phyloP scores from a whole-genome alignment of 2,329 filamentous ascomycete species.

The Tolypocladium capitatum region DNA sequence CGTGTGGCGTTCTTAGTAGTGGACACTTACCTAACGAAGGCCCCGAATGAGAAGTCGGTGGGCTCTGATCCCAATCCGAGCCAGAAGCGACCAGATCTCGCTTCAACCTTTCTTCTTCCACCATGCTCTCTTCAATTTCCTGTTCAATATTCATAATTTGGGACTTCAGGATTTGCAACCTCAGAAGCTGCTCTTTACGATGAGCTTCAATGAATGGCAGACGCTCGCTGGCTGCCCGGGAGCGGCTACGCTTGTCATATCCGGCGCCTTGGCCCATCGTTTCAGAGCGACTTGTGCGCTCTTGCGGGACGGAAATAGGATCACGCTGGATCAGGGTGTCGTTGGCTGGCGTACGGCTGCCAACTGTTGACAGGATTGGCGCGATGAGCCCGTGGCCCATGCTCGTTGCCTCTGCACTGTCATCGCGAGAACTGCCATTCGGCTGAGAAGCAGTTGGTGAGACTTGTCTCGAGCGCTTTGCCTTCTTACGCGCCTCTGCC shows the following conservation, averaged over 20 bases:
- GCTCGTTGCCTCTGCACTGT: slow-evolving; percentile 9
- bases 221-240: slow-evolving; percentile 22
- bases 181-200: slow-evolving; percentile 27
- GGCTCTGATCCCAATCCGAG: slow-evolving; percentile 7
- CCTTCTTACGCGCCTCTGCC: slow-evolving; percentile 41
- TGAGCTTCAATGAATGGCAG: slow-evolving; percentile 22
- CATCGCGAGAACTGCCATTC: slow-evolving; percentile 12
- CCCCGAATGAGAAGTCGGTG: background rate
- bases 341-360: background rate
- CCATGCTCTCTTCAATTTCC: slow-evolving; percentile 28
- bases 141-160: slow-evolving; percentile 34
- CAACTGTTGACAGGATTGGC: background rate
- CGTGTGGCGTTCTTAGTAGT: background rate
- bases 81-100: slow-evolving; percentile 12
- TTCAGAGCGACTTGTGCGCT: background rate
- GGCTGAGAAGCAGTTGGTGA: slow-evolving; percentile 17
- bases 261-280: background rate
- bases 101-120: slow-evolving; percentile 20
- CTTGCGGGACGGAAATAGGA: background rate
- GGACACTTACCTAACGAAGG: slow-evolving; percentile 5
- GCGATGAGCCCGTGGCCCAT: background rate
- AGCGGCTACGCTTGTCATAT: slow-evolving; percentile 12
- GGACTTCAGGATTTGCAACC: slow-evolving; percentile 30
- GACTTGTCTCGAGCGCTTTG: slow-evolving; percentile 19
- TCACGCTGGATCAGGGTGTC: background rate